Evolutionary conservation across 768 basidiomycete genomes (phyloP).

Genomic region (Dictyophora rubrovolvata): DNA sequence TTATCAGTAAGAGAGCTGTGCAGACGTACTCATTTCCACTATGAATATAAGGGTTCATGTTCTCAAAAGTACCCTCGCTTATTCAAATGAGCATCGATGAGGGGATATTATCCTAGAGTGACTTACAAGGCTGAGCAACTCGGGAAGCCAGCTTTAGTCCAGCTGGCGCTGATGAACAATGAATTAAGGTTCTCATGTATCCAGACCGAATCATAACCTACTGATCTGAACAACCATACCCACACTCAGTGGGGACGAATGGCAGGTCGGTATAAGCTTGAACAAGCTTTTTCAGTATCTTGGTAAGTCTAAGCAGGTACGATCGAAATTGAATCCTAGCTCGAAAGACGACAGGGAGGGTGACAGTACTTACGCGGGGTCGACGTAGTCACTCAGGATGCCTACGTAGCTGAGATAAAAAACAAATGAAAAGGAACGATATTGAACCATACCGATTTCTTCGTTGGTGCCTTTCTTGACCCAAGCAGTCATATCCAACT

Average conservation of each 20-base stretch:
- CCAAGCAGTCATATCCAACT: conserved; percentile 95
- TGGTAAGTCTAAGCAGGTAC: conserved; percentile 50
- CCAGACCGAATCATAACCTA: conserved; percentile 24
- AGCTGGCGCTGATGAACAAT: conserved; percentile 51
- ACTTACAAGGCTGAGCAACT: conserved; percentile 75
- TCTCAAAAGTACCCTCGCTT: conserved; percentile 57
- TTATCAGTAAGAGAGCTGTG: conserved; percentile 7
- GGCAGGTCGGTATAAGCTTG: conserved; percentile 77
- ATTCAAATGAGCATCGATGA: not conserved
- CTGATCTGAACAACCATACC: conserved; percentile 94
- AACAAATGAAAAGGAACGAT: conserved; percentile 2
- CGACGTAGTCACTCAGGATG: conserved; percentile 76
- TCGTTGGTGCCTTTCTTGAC: conserved; percentile 69
- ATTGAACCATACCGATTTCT: conserved; percentile 36
- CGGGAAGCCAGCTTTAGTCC: conserved; percentile 79
- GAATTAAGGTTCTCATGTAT: not conserved
- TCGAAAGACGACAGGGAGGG: too few relatives aligned
- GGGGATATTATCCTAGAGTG: not conserved
- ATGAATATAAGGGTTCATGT: conserved; percentile 81
- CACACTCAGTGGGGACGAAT: conserved; percentile 80
- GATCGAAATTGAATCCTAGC: conserved; percentile 5
- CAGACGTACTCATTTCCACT: conserved; percentile 63
- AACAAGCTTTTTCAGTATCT: conserved; percentile 70
- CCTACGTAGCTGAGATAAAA: conserved; percentile 24
- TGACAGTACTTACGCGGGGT: conserved; percentile 36